Conservation (phyloP, 495 filamentous ascomycete genomes). For the Immersiella caudata region DNA sequence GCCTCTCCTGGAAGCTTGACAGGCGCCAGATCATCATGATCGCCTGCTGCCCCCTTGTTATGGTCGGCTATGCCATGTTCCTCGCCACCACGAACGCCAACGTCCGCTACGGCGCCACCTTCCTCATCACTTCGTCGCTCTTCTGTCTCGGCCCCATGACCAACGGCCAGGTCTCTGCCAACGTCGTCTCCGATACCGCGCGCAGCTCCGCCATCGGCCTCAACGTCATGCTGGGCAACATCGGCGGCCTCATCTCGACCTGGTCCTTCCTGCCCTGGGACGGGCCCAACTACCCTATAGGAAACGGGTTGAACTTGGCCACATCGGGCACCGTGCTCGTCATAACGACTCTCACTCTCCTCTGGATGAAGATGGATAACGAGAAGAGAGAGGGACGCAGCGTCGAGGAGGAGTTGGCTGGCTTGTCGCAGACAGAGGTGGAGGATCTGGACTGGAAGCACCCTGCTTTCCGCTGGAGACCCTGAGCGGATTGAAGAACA, state of each 20-base stretch:
- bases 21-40: slow-evolving; percentile 66
- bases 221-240: slow-evolving; percentile 70
- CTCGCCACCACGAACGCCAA: slow-evolving; percentile 55
- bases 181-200: slow-evolving; percentile 71
- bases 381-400: slow-evolving; percentile 56
- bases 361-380: slow-evolving; percentile 70
- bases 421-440: slow-evolving; percentile 57
- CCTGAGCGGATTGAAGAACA: slow-evolving; percentile 33
- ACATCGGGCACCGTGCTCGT: slow-evolving; percentile 57
- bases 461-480: slow-evolving; percentile 67
- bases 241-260: slow-evolving; percentile 71
- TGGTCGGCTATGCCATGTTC: slow-evolving; percentile 75
- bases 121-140: slow-evolving; percentile 66
- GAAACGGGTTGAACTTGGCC: slow-evolving; percentile 74
- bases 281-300: slow-evolving; percentile 69
- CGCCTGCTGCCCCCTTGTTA: slow-evolving; percentile 56
- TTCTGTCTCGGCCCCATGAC: slow-evolving; percentile 69
- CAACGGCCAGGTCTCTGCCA: slow-evolving; percentile 68
- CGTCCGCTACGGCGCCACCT: slow-evolving; percentile 71
- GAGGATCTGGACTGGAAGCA: slow-evolving; percentile 74
- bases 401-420: slow-evolving; percentile 58
- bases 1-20: slow-evolving; percentile 63
- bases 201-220: slow-evolving; percentile 63
- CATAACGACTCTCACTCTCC: slow-evolving; percentile 46
- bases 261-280: slow-evolving; percentile 70